Evolutionary conservation across 257 asterid species (phyloP).

Genomic region (Gentiana dahurica): DNA sequence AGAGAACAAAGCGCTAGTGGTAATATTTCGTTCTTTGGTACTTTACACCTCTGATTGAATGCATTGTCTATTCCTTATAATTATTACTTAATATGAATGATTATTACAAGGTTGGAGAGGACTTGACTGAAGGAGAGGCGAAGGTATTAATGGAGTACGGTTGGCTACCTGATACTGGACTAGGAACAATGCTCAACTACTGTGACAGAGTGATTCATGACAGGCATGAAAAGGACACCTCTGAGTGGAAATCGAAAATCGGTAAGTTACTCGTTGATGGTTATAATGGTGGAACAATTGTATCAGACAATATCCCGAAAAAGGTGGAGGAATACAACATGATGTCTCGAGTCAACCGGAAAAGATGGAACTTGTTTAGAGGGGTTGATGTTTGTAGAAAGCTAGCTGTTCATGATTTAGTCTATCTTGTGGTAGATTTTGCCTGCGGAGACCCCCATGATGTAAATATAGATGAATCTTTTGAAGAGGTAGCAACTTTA

Average conservation of each 20-base stretch:
- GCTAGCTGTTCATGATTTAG: neutral
- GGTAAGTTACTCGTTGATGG: conserved; percentile 83
- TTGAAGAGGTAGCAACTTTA: too few species aligned
- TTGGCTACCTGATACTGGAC: conserved; percentile 77
- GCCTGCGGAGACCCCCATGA: too few species aligned
- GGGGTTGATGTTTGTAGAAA: conserved; percentile 7
- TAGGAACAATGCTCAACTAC: conserved; percentile 88
- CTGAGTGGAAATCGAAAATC: conserved; percentile 80
- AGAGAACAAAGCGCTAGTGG: conserved; percentile 71
- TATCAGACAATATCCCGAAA: conserved; percentile 21
- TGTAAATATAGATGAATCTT: too few species aligned
- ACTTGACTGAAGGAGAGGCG: conserved; percentile 81
- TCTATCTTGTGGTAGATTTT: too few species aligned
- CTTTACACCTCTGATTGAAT: neutral
- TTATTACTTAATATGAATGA: too few species aligned
- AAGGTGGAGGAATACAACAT: conserved; percentile 24
- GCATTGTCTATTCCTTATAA: too few species aligned
- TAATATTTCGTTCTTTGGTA: conserved; percentile 23
- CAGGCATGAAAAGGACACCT: conserved; percentile 46
- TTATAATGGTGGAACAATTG: conserved; percentile 50
- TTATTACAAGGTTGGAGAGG: conserved; percentile 62
- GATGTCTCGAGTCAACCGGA: conserved; percentile 19
- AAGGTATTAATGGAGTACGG: conserved; percentile 62
- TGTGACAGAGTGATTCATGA: conserved; percentile 81
- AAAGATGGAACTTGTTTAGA: conserved; percentile 44